Base-by-base conservation (phyloP, 2,329 filamentous ascomycete species). In the Ceratocystis colombiana region DNA sequence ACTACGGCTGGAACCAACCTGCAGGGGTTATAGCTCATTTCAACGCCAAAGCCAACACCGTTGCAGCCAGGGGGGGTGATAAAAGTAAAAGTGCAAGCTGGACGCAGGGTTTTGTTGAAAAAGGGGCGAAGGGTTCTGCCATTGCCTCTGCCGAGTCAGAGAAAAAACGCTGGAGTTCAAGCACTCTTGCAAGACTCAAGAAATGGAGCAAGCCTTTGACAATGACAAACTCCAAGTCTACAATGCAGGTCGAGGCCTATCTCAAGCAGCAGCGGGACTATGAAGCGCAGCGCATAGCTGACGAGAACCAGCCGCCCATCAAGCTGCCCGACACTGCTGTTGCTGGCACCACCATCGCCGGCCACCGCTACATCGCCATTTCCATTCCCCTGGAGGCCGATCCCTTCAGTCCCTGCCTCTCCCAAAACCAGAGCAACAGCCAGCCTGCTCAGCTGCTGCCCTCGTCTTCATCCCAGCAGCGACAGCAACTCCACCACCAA, bases 311-410 rank as follows among this genome's bases (percentile, higher is more conserved):
- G 17, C 71, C 72, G 37, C 74, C 72, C 17, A 74, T 78, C 44
- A 74, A 71, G 44, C 75, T 85, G 2, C 82, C 82, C 7, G 82
- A 85, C 71, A 79, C 79, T 28, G 82, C 82, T 12, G 76, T 85
- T 15, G 79, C 80, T 3, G 79, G 81, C 6, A 79, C 74, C 45
- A 85, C 82, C 0, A 79, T 73, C 5, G 78, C 75, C 2, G 83
- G 83, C 1, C 76, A 82, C 70, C 77, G 80, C 3, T 80, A 85
- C 70, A 84, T 86, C 69, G 81, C 82, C 67, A 85, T 85, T 64
- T 84, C 82, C 0, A 84, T 85, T 57, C 83, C 83, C 1, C 68
- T 79, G 12, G 77, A 82, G 69, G 74, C 81, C 67, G 78, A 77
- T 4, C 77, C 80, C 25, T 73, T 79, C 55, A 76, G 75, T 2